A percentile compares a stretch with the other conserved stretches of the same genome.
Conservation (phyloP, 441 rosid genomes). For the Brassica hybrid region DNA sequence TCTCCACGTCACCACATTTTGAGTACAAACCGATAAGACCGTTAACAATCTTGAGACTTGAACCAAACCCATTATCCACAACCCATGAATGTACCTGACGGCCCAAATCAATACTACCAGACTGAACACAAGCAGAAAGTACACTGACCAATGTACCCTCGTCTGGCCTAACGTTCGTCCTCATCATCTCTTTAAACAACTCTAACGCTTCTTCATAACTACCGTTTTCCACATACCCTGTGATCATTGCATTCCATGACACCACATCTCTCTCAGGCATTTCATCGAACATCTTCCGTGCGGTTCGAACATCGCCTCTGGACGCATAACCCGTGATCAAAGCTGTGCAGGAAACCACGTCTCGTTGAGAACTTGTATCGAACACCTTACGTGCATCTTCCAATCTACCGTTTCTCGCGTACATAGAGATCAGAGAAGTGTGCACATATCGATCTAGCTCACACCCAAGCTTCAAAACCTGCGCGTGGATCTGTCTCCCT, state of each 20-base stretch:
- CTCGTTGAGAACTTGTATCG: constrained; percentile 51
- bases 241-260: constrained; percentile 79
- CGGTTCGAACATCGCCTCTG: constrained; percentile 37
- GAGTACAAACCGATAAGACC: constrained; percentile 72
- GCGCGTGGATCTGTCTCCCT: constrained; percentile 67
- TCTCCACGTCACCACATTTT: constrained; percentile 60
- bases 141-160: constrained; percentile 55
- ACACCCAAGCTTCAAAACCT: constrained; percentile 59
- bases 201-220: constrained; percentile 44
- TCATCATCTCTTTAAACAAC: constrained; percentile 52
- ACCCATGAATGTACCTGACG: constrained; percentile 51
- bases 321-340: constrained; percentile 55
- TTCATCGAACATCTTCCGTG: constrained; percentile 57
- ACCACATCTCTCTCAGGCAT: constrained; percentile 66
- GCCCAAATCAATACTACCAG: constrained; percentile 54
- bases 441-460: constrained; percentile 58
- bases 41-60: constrained; percentile 51
- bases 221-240: constrained; percentile 41
- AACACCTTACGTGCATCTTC: constrained; percentile 55
- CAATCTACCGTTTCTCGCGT: constrained; percentile 44
- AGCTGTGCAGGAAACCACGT: constrained; percentile 43
- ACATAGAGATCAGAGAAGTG: constrained; percentile 70
- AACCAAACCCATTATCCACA: constrained; percentile 29
- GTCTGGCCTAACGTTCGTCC: constrained; percentile 46
- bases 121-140: constrained; percentile 53